Conservation (phyloP, 2,329 filamentous ascomycete species). For the Fulvia fulva region DNA sequence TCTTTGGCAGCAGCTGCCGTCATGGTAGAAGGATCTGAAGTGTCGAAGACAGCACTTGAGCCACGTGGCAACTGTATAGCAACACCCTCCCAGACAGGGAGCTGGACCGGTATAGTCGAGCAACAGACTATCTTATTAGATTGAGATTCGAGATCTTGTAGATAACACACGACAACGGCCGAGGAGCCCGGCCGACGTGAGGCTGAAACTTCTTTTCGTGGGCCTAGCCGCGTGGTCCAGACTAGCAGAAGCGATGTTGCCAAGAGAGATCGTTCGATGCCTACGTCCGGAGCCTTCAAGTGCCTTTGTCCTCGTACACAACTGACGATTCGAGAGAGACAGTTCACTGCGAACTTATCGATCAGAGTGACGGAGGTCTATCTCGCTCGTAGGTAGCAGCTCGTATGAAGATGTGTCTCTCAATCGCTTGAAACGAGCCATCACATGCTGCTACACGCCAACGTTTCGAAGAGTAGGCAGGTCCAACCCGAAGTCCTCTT, state of each 20-base stretch:
- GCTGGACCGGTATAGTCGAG: no score
- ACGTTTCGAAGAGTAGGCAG: not conserved
- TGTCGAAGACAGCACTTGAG: not conserved
- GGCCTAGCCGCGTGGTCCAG: not conserved
- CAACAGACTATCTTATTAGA: not conserved
- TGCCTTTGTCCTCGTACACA: not conserved
- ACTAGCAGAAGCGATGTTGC: slow-evolving; percentile 1
- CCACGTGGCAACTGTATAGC: no score
- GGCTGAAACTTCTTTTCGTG: not conserved
- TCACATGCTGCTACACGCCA: not conserved
- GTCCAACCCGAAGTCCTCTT: not conserved
- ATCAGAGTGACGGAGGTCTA: not conserved
- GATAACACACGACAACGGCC: not conserved
- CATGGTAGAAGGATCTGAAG: not conserved
- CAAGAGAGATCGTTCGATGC: not conserved
- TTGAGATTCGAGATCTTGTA: slow-evolving; percentile 1
- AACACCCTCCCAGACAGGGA: no score
- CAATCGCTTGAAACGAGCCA: not conserved
- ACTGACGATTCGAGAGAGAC: no score
- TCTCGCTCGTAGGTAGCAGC: not conserved
- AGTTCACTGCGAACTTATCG: not conserved
- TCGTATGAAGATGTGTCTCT: not conserved
- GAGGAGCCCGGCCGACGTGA: not conserved
- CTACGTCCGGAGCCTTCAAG: not conserved
- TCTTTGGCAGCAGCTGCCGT: not conserved